Base-by-base conservation (phyloP, 108 stramenopile species). In the Nannochloropsis granulata region DNA sequence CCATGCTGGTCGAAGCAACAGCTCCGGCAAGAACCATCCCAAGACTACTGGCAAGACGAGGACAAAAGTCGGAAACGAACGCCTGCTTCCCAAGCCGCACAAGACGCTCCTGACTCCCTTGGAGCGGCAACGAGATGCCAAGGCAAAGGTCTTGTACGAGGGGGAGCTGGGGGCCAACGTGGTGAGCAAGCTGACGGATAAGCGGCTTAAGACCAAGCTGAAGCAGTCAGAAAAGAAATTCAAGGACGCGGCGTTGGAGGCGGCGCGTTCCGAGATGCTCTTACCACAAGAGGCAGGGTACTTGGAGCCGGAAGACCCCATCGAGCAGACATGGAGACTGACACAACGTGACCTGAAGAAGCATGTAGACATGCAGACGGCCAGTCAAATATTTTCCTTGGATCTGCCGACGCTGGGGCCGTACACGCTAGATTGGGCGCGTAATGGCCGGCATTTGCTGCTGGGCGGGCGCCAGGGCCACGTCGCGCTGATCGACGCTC, bases 241-340 rank as follows among this genome's bases (percentile, higher is more conserved):
- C 84, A 34, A 82, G 26, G 89, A 45, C 43, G 91, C 91, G 19
- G 87, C 90, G 23, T 25, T 79, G 42, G 45, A 46, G 21, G 89
- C 91, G n/a, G 90, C 92, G 19, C 88, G 42, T 13, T 89, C 88
- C 14, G 92, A 92, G 83, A 81, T 92, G 34, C 87, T 92, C 13
- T 44, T 91, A 24, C 89, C 92, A 25, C 84, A 90, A 14, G 86
- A 84, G 12, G 88, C 71, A 1, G 92, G 92, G 13, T 84, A 82
- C 43, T 43, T 92, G n/a, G 92, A 92, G 78, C 79, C 90, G 44
- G 92, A 92, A 78, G 89, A 88, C 56, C 56, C n/a, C 43, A 80
- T 90, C 86, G 90, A 92, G 79, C 25, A 81, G 26, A 92, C 91
- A 13, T 91, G 85, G 86, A 90, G 91, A 80, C 84, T 92, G 11